These are phyloP conservation scores for Stenogyne calaminthoides DNA, from an alignment of 305 asterid species.

Conservation along the genomic window DNA sequence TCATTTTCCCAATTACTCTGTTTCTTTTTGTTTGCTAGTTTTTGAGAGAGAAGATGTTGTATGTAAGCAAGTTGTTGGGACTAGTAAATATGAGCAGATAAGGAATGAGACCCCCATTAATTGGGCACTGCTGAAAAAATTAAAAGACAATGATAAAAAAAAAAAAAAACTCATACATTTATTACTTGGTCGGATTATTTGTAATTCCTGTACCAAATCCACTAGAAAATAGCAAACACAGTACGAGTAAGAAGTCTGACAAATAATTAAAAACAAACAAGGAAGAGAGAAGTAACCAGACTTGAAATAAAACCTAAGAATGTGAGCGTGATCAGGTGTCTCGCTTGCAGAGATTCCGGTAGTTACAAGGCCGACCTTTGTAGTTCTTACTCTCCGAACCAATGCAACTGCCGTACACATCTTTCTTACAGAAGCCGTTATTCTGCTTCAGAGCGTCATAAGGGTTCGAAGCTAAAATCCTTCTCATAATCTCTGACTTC, in stretches of 20 bases:
- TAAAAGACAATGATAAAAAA: too few species aligned
- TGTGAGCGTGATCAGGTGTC: neutral
- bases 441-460: neutral
- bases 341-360: neutral
- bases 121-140: too few species aligned
- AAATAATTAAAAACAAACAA: too few species aligned
- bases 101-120: too few species aligned
- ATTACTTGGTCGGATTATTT: neutral
- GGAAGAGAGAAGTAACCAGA: too few species aligned
- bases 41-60: too few species aligned
- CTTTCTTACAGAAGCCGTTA: neutral
- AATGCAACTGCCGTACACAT: slow-evolving; percentile 1
- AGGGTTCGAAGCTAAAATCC: neutral
- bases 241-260: neutral
- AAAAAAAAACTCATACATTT: too few species aligned
- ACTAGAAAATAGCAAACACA: neutral
- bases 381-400: slow-evolving; percentile 1
- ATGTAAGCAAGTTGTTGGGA: too few species aligned
- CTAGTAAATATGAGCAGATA: too few species aligned
- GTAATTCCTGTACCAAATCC: neutral
- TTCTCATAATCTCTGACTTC: neutral
- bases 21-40: too few species aligned
- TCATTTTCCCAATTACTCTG: too few species aligned
- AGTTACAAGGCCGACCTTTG: neutral
- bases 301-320: neutral